Conservation (phyloP, 148 eudicot species). For the Camellia sinensis region DNA sequence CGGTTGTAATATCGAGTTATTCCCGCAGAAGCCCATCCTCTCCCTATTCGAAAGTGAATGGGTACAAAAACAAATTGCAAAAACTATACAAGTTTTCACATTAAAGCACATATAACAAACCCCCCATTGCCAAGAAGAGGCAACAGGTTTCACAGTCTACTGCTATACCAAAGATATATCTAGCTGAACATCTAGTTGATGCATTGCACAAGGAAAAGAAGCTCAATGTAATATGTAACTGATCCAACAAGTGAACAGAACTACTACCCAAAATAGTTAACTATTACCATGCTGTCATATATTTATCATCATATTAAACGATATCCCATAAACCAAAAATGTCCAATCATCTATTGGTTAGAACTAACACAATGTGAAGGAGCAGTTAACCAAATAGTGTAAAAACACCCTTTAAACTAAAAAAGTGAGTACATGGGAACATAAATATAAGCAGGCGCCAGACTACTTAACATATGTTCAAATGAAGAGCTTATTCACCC, state of each 20-base stretch:
- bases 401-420: not conserved
- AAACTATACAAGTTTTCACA: conserved; percentile 40
- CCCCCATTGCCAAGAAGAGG: not conserved
- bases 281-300: not conserved
- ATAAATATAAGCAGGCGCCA: not conserved
- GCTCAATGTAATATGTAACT: conserved; percentile 18
- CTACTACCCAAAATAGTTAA: not conserved
- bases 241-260: conserved; percentile 3
- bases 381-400: not conserved
- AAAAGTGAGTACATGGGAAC: not conserved
- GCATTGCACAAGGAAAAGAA: conserved; percentile 14
- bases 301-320: not conserved
- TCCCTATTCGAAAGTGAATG: conserved; percentile 86
- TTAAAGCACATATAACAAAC: conserved; percentile 21
- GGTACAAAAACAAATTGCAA: conserved; percentile 61
- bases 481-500: not conserved
- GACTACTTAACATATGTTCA: not conserved
- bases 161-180: conserved; percentile 10
- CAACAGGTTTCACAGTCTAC: conserved; percentile 2
- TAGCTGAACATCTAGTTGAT: conserved; percentile 17
- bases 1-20: conserved; percentile 66
- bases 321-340: not conserved
- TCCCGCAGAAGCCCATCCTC: conserved; percentile 97
- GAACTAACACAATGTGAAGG: not conserved
- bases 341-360: not conserved